A percentile compares a stretch with the other conserved stretches of the same genome.
Evolutionary conservation across 495 filamentous ascomycete genomes (phyloP).

Genomic region (Astrothelium subdiscretum): DNA sequence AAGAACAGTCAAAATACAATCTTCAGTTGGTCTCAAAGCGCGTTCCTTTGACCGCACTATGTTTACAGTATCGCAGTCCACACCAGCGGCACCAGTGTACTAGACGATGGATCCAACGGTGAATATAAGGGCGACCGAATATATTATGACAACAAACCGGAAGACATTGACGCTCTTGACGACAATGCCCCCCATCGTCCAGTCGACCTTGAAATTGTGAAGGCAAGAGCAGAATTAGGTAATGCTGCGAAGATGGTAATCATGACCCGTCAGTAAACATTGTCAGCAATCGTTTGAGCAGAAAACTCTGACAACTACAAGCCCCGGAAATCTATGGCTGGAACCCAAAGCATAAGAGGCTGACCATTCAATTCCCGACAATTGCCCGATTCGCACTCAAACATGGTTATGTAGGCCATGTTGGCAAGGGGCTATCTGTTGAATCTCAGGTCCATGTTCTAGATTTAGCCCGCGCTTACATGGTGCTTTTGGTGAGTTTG

Average conservation of each 20-base stretch:
- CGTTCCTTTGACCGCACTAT: neutral
- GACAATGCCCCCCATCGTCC: constrained; percentile 30
- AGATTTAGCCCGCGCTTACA: constrained; percentile 12
- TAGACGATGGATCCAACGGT: constrained; percentile 5
- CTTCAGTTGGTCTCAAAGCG: constrained; percentile 2
- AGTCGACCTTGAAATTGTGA: constrained; percentile 32
- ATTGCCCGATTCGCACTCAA: constrained; percentile 27
- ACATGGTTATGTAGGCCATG: constrained; percentile 23
- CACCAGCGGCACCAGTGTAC: constrained; percentile 6
- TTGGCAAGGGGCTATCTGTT: constrained; percentile 23
- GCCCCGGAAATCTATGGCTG: constrained; percentile 6
- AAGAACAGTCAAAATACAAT: neutral
- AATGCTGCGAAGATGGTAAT: constrained; percentile 29
- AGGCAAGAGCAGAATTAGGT: constrained; percentile 21
- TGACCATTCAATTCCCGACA: constrained; percentile 27
- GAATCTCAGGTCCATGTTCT: constrained; percentile 16
- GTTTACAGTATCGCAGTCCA: neutral
- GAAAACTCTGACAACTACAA: neutral
- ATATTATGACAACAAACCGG: constrained; percentile 21
- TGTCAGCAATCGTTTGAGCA: constrained; percentile 14
- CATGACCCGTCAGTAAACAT: constrained; percentile 30
- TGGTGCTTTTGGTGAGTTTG: constrained; percentile 26
- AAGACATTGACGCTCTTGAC: constrained; percentile 27
- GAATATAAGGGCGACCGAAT: constrained; percentile 7
- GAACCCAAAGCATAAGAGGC: constrained; percentile 18